phyloP scores from a whole-genome alignment of 352 stramenopile genomes.

The Plasmopara viticola region DNA sequence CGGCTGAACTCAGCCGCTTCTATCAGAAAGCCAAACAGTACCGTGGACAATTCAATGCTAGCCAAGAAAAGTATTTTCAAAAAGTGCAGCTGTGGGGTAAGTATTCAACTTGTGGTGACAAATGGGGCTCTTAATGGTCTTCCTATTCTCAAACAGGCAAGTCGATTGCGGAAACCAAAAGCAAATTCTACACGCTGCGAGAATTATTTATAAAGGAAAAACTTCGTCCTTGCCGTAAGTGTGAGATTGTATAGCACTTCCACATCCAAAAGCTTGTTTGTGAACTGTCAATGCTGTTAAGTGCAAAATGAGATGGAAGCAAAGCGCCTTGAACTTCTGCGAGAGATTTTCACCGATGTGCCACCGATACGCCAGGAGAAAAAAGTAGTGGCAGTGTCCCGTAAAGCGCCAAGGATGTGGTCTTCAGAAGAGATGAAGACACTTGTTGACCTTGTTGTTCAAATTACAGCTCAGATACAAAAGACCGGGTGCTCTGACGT shows the following conservation, averaged over 20 bases:
- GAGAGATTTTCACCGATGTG: conserved; percentile 46
- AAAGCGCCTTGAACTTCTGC: conserved; percentile 34
- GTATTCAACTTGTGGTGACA: background rate
- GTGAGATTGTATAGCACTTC: background rate
- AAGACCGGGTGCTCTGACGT: conserved; percentile 37
- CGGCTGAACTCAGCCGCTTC: conserved; percentile 56
- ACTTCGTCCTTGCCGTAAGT: conserved; percentile 18
- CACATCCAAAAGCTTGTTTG: no score
- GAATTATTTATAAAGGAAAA: conserved; percentile 59
- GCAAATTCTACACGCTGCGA: conserved; percentile 69
- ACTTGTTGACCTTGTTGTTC: conserved; percentile 50
- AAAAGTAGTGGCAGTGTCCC: conserved; percentile 16
- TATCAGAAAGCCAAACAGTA: conserved; percentile 60
- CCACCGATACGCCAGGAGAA: conserved; percentile 22
- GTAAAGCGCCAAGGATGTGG: conserved; percentile 44
- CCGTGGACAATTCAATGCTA: conserved; percentile 30
- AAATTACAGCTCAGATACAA: conserved; percentile 59
- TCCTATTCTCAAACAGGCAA: conserved; percentile 28
- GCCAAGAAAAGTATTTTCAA: conserved; percentile 53
- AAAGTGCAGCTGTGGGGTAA: conserved; percentile 59
- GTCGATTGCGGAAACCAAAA: conserved; percentile 47
- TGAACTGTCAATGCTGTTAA: conserved; percentile 2
- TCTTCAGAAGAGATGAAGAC: conserved; percentile 43
- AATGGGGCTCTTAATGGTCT: background rate
- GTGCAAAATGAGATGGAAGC: conserved; percentile 17